Evolutionary conservation across 768 basidiomycete species (phyloP).

Genomic region (Lyophyllum shimeji): DNA sequence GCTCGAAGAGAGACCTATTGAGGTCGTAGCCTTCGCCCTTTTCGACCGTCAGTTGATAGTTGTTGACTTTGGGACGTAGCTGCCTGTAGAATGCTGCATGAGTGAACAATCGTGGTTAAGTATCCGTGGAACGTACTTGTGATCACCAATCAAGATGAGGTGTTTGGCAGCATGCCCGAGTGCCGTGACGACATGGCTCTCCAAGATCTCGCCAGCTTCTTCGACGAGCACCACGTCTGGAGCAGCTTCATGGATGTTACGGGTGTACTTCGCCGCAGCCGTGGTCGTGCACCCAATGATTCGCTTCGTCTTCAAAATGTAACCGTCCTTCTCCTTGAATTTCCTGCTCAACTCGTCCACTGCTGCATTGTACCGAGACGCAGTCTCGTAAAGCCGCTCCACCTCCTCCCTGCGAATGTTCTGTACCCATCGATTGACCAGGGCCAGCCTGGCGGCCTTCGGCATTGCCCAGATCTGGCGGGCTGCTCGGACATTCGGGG

Average conservation of each 20-base stretch:
- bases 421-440: background rate
- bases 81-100: conserved; percentile 42
- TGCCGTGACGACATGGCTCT: conserved; percentile 64
- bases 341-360: conserved; percentile 34
- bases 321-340: conserved; percentile 31
- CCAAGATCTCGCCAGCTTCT: conserved; percentile 73
- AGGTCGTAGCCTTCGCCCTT: conserved; percentile 67
- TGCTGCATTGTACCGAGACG: conserved; percentile 38
- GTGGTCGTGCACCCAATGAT: conserved; percentile 73
- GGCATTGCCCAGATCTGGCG: conserved; percentile 9
- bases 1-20: conserved; percentile 68
- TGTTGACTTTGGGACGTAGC: conserved; percentile 70
- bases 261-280: conserved; percentile 60
- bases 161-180: conserved; percentile 46
- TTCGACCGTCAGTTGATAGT: conserved; percentile 61
- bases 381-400: conserved; percentile 22
- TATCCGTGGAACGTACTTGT: conserved; percentile 47
- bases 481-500: background rate
- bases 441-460: background rate
- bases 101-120: too few relatives aligned
- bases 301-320: conserved; percentile 42
- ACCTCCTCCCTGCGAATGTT: conserved; percentile 5
- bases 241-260: conserved; percentile 42
- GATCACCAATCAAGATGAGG: conserved; percentile 70
- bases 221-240: conserved; percentile 64